Percentiles rank a stretch among this genome's conserved stretches.
Evolutionary conservation across 129 eudicot species (phyloP).

Genomic region (Pulicaria dysenterica): DNA sequence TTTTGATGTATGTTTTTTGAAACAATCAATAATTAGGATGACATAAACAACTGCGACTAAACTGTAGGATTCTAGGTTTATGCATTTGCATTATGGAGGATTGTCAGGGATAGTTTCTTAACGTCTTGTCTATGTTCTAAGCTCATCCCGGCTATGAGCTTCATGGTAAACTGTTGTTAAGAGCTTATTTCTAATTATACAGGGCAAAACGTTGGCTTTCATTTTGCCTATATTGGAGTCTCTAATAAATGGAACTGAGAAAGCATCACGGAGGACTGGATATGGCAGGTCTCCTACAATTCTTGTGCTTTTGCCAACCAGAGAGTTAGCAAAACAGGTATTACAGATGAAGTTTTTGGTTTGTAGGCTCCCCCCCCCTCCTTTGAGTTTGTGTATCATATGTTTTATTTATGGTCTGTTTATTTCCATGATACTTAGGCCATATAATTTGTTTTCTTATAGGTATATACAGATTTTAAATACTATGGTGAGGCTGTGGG

Average conservation of each 20-base stretch:
- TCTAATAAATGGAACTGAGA: constrained; percentile 63
- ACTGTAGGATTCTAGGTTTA: neutral
- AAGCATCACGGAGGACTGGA: constrained; percentile 63
- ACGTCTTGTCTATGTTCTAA: neutral
- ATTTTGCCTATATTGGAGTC: constrained; percentile 90
- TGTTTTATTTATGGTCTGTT: neutral
- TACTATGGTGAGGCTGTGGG: constrained; percentile 79
- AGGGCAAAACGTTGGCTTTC: constrained; percentile 95
- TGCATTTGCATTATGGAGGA: neutral
- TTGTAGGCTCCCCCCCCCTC: neutral
- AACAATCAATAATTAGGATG: too few species aligned
- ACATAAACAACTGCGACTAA: neutral
- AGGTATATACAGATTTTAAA: constrained; percentile 85
- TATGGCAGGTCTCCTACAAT: constrained; percentile 86
- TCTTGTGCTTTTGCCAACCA: constrained; percentile 86
- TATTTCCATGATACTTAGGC: neutral
- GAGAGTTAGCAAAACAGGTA: constrained; percentile 94
- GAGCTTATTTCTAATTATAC: neutral
- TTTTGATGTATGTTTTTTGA: too few species aligned
- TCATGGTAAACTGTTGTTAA: neutral
- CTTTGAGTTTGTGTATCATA: neutral
- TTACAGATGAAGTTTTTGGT: too few species aligned
- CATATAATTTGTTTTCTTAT: neutral
- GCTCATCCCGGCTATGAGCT: neutral
- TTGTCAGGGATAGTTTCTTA: neutral